phyloP scores from a whole-genome alignment of 768 basidiomycete species.

The Boletellus sp. region DNA sequence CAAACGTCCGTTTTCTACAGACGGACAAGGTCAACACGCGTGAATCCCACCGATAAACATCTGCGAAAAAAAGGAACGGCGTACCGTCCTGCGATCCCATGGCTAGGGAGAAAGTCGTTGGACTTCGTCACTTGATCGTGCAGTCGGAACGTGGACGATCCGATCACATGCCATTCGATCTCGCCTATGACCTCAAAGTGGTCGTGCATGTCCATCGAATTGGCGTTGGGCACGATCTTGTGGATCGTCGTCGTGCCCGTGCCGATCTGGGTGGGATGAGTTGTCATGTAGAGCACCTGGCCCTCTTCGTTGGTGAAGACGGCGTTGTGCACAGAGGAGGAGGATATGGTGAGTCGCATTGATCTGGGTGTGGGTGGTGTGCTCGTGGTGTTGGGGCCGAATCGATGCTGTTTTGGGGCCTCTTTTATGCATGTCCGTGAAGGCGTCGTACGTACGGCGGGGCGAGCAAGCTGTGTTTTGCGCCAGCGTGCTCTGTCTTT shows the following conservation, averaged over 20 bases:
- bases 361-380: neutral
- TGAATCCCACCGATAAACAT: neutral
- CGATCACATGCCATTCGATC: slow-evolving; percentile 34
- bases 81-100: slow-evolving; percentile 22
- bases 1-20: slow-evolving; percentile 29
- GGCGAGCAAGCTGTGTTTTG: too few species aligned
- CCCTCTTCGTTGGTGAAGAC: slow-evolving; percentile 21
- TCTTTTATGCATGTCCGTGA: too few species aligned
- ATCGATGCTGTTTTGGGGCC: too few species aligned
- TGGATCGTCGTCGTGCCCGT: slow-evolving; percentile 21
- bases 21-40: too few species aligned
- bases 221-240: slow-evolving; percentile 22
- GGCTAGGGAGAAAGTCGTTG: slow-evolving; percentile 21
- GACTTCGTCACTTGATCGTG: slow-evolving; percentile 25
- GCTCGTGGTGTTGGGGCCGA: too few species aligned
- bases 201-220: slow-evolving; percentile 24
- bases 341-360: slow-evolving; percentile 25
- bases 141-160: slow-evolving; percentile 30
- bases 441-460: too few species aligned
- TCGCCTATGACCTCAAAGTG: slow-evolving; percentile 31
- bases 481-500: too few species aligned
- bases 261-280: slow-evolving; percentile 12
- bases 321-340: slow-evolving; percentile 21
- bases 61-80: slow-evolving; percentile 1
- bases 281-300: slow-evolving; percentile 30